Percentiles rank a stretch among this genome's conserved stretches.
Evolutionary conservation across 2,329 filamentous ascomycete species (phyloP).

Genomic region (Cladosporium sp.): DNA sequence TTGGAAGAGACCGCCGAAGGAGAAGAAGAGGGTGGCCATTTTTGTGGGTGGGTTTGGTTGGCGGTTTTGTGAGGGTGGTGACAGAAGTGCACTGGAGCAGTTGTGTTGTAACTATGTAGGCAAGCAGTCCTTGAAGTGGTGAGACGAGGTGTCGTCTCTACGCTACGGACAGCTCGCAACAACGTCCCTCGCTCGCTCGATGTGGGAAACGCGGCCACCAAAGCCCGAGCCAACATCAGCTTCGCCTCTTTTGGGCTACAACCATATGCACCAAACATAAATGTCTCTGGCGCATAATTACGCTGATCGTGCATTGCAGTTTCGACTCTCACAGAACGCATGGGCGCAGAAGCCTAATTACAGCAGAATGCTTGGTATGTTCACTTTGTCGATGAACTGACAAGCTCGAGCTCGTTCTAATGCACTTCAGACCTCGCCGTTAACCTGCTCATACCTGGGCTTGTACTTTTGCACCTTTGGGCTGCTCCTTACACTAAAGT

Average conservation of each 20-base stretch:
- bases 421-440: constrained; percentile 50
- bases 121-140: constrained; percentile 13
- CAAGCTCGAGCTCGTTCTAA: constrained; percentile 1
- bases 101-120: constrained; percentile 9
- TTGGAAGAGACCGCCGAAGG: constrained; percentile 72
- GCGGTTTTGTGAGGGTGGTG: background rate
- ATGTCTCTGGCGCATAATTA: constrained; percentile 28
- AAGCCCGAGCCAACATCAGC: constrained; percentile 7
- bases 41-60: background rate
- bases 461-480: constrained; percentile 38
- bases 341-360: background rate
- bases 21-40: constrained; percentile 61
- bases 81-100: background rate
- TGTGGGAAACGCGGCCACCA: background rate
- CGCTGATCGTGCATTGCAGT: constrained; percentile 29
- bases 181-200: background rate
- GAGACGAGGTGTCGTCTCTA: constrained; percentile 10
- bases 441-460: constrained; percentile 60
- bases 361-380: constrained; percentile 20
- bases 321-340: constrained; percentile 22
- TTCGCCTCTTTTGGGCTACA: background rate
- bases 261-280: constrained; percentile 4
- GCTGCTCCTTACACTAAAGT: constrained; percentile 92
- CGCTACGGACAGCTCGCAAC: background rate
- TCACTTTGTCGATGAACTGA: background rate